phyloP scores from a whole-genome alignment of 352 stramenopile species.

The Phytophthora megakarya region DNA sequence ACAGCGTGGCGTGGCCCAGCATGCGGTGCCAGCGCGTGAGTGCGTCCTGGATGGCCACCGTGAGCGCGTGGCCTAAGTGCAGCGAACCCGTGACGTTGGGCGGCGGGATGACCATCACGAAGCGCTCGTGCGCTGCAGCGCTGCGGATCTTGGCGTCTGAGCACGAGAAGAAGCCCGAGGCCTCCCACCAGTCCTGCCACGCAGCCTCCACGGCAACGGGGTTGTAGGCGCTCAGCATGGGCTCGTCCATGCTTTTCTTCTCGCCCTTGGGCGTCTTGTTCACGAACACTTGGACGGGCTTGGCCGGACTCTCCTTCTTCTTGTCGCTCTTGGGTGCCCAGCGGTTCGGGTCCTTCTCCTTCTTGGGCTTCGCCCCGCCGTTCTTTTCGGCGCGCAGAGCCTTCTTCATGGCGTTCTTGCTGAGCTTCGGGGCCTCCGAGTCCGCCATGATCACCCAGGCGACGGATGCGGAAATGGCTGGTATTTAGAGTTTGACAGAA shows the following conservation, averaged over 20 bases:
- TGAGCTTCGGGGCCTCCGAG: constrained; percentile 69
- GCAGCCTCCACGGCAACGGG: constrained; percentile 96
- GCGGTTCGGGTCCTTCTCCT: constrained; percentile 95
- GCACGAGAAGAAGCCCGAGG: constrained; percentile 94
- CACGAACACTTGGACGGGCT: constrained; percentile 72
- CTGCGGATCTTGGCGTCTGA: constrained; percentile 84
- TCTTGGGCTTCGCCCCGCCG: constrained; percentile 87
- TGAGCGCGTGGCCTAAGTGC: constrained; percentile 99
- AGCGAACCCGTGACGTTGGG: constrained; percentile 91
- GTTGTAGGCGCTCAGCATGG: constrained; percentile 96
- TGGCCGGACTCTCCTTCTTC: constrained; percentile 73
- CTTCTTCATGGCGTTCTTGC: constrained; percentile 97
- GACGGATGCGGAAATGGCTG: constrained; percentile 30
- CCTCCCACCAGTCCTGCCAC: constrained; percentile 99
- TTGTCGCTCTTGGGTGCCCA: constrained; percentile 89
- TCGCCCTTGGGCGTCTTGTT: constrained; percentile 94
- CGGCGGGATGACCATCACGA: constrained; percentile 97
- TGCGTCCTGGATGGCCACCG: constrained; percentile 97
- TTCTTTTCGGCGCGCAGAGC: constrained; percentile 85
- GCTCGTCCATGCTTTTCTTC: constrained; percentile 92
- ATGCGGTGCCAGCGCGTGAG: constrained; percentile 98
- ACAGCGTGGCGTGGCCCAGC: constrained; percentile 97
- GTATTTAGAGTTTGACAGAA: neutral
- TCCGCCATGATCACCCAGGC: constrained; percentile 29
- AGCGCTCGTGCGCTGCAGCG: constrained; percentile 87